Evolutionary conservation across 129 eudicot species (phyloP), one percentile per base, ranked within the genome.

Genomic region (Pulicaria dysenterica): DNA sequence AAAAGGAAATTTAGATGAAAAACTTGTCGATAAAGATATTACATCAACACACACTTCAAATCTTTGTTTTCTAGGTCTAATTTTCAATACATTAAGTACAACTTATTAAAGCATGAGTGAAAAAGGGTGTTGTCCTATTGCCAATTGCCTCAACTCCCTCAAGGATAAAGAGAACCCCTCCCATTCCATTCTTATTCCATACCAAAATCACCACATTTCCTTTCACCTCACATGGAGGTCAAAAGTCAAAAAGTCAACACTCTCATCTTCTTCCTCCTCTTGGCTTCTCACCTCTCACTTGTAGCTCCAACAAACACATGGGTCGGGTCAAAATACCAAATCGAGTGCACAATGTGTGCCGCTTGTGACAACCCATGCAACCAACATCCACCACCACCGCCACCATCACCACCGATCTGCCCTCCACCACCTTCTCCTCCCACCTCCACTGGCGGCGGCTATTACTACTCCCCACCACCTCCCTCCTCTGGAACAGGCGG

Each of bases 301-400:
- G 76, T 5, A 38, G 15, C 66, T 44, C 61, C 79, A 53, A 36
- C 82, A 16, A 65, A 46, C 44, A 42, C 77, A 57, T 87, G 93
- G 93, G 83, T 63, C 34, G 93, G 90, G 46, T 91, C 97, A 24
- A 91, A 87, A 77, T 91, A 83, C 82, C 86, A 85, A 64, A 85
- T 91, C 73, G 77, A 87, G 77, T 91, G 97, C 77, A 87, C 91
- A 83, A 87, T 91, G 97, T 91, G 97, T 50, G 76, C 95, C 3
- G 89, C 91, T 8, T 91, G 97, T 82, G 97, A 91, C 88, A 87
- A 87, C 74, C 97, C 97, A 31, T 91, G 97, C 73, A 73, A 60
- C 84, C 75, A 81, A 55, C 61, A 73, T 60, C 70, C 84, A 3
- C 75, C 94, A 5, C 64, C 92, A 8, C 77, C 79, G 2, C 77